Base-by-base conservation (phyloP, 352 stramenopile genomes). In the Pythium vanterpoolii region DNA sequence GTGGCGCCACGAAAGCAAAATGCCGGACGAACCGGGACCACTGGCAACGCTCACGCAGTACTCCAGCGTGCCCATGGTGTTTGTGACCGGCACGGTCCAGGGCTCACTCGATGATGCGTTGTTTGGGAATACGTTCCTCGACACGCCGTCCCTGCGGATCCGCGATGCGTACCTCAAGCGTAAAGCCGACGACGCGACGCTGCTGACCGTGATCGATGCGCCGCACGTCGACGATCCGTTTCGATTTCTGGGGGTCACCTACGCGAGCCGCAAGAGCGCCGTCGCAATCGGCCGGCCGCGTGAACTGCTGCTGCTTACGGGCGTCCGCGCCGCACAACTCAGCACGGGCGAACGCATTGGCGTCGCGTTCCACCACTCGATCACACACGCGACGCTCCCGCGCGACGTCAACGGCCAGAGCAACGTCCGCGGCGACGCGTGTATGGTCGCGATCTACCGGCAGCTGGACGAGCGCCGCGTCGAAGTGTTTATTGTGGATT, bases 401-500 rank as follows among this genome's bases (percentile, higher is more conserved):
- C 21, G 26, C 13, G 11, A 49, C 23, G 7, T 19, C 7, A 28
- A 31, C 23, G 43, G 3, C 23, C 11, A 4, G 7, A 19, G 13
- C 27, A 49, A 73, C 6, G 65, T 84, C 21, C 78, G 78, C 3
- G 76, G 71, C 11, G 31, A 72, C 10, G 26, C 77, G 13, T 76
- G 60, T 33, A 71, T 79, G 26, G 48, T 68, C 13, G 66, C 61
- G 5, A 43, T 86, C n/a, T 86, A 77, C 49, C 68, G 76, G 0
- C 73, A 87, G 60, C 47, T 82, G 2, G 69, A 68, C 23, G 65
- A 64, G 44, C 45, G 68, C 31, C 39, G 65, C 14, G 53, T 87
- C 5, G 77, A 85, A 19, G 51, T 76, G 9, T 85, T 83, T 36
- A 62, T 70, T 13, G 60, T 82, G 38, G 53, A 66, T 6, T 68